Evolutionary conservation across 2,329 filamentous ascomycete genomes (phyloP), one percentile per base, ranked within the genome.

Genomic region (Cordyceps sp.): DNA sequence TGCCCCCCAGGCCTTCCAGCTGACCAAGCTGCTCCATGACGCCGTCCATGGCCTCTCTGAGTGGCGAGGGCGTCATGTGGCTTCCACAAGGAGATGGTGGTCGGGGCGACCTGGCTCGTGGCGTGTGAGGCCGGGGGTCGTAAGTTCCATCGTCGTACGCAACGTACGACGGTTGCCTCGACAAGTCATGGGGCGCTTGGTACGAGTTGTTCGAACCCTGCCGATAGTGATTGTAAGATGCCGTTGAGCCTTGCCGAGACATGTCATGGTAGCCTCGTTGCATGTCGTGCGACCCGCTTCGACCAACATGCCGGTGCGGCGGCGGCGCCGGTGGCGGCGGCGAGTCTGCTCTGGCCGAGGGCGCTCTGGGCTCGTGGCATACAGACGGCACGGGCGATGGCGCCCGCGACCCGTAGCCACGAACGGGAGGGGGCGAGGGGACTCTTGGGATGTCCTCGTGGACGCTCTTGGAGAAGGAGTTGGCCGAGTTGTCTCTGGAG

Each of bases 11-110:
- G 6, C 47, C 46, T 16, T 49, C 53, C 63, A 98, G 82, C 37
- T 86, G 85, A 48, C 93, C 78, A 27, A 98, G 57, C 34, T 90
- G 92, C 41, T 90, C 84, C 73, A 96, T 94, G 4, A 98, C 86
- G 53, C 92, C 88, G 48, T 96, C 88, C 85, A 98, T 98, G 1
- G 90, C 90, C 52, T 86, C 84, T 36, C 90, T 70, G 4, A 98
- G 60, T 1, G 90, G 90, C 3, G 90, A 96, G 1, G 90, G 90
- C 0, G 90, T 98, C 50, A 82, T 61, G 2, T 73, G 74, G 28
- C 66, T 70, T 25, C 62, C 60, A 29, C 65, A 71, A 2, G 80
- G 74, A 5, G 83, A 85, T 4, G 73, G 73, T 3, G 76, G 77
- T 23, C 61, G 64, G 1, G 78, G 77, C 2, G 80, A 82, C 6